A percentile compares a stretch with the other conserved stretches of the same genome.
phyloP scores from a whole-genome alignment of 1,139 yeast genomes.

The Geotrichum europaeum region DNA sequence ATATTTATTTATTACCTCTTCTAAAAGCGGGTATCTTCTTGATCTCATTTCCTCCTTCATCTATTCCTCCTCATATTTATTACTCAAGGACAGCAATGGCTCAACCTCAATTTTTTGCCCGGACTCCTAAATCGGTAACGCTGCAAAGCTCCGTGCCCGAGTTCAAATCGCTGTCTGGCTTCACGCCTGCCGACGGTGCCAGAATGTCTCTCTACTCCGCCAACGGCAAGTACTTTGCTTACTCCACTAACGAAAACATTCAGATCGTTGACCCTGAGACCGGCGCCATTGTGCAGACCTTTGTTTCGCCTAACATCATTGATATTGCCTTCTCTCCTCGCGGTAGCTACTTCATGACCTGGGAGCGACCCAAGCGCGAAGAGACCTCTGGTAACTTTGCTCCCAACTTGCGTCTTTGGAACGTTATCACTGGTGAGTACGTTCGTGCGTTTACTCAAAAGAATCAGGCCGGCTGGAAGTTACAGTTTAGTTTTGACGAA shows the following conservation, averaged over 20 bases:
- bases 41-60: not conserved
- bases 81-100: not conserved
- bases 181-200: conserved; percentile 27
- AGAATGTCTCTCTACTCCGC: conserved; percentile 42
- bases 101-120: conserved; percentile 36
- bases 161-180: conserved; percentile 29
- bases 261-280: conserved; percentile 53
- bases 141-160: conserved; percentile 50
- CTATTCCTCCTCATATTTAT: not conserved
- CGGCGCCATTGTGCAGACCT: conserved; percentile 40
- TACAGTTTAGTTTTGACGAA: conserved; percentile 81
- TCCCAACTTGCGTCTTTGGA: conserved; percentile 74
- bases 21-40: not conserved
- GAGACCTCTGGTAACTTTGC: conserved; percentile 58
- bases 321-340: conserved; percentile 84
- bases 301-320: conserved; percentile 58
- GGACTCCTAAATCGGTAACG: conserved; percentile 58
- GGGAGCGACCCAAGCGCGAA: conserved; percentile 78
- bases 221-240: conserved; percentile 46
- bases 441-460: conserved; percentile 69
- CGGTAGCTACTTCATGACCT: conserved; percentile 78
- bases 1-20: not conserved
- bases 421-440: conserved; percentile 42
- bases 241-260: conserved; percentile 43
- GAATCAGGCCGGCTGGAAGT: conserved; percentile 85